Conservation (phyloP, 176 grass and related monocot species). For the Chrysopogon serrulatus region DNA sequence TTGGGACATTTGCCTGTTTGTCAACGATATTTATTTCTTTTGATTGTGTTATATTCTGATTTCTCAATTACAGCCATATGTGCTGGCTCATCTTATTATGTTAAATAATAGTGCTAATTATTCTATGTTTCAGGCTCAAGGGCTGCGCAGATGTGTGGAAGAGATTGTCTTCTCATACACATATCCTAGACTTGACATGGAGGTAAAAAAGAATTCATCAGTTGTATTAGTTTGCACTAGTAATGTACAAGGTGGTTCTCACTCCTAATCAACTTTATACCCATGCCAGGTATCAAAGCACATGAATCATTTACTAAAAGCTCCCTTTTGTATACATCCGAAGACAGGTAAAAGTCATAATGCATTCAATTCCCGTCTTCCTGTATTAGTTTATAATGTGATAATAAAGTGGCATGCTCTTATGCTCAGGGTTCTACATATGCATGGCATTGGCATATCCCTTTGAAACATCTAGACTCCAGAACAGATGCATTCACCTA, state of each 20-base stretch:
- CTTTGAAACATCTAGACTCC: neutral
- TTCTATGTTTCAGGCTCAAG: constrained; percentile 45
- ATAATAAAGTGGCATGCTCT: neutral
- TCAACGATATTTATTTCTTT: neutral
- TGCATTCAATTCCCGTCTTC: neutral
- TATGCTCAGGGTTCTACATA: neutral
- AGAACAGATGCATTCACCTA: neutral
- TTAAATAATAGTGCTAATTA: neutral
- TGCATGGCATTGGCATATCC: neutral
- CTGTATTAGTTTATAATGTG: neutral
- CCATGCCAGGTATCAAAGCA: constrained; percentile 79
- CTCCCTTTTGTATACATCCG: constrained; percentile 89
- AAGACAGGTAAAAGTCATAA: constrained; percentile 63
- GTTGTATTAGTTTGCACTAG: neutral
- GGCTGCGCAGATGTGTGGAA: constrained; percentile 78
- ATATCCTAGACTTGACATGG: constrained; percentile 97
- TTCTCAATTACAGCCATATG: neutral
- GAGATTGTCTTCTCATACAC: constrained; percentile 94
- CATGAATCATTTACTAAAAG: constrained; percentile 99
- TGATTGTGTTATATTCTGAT: neutral
- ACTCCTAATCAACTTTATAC: neutral
- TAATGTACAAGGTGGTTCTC: neutral
- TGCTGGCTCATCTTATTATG: neutral
- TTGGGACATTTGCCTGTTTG: neutral
- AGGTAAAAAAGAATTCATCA: constrained; percentile 47